Percentiles rank a stretch among this genome's conserved stretches.
These are phyloP conservation scores for Atkinsonella texensis DNA, from an alignment of 2,329 filamentous ascomycete genomes.

Conservation along the genomic window DNA sequence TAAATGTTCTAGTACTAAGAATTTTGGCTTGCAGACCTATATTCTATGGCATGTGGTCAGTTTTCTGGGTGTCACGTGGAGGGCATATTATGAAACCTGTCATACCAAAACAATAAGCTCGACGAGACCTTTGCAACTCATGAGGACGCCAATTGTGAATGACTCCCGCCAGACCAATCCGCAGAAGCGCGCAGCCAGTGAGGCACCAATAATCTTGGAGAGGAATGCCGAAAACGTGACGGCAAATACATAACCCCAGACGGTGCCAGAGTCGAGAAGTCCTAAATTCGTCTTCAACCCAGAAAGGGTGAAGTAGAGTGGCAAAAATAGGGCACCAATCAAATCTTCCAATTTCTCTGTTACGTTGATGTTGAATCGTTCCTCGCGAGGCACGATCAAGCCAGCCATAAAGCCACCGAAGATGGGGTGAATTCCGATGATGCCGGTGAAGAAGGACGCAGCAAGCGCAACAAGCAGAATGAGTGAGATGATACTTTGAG, in stretches of 20 bases:
- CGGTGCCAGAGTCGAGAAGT: constrained; percentile 65
- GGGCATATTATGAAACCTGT: background rate
- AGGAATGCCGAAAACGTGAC: constrained; percentile 72
- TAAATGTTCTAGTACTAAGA: constrained; percentile 70
- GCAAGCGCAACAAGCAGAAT: constrained; percentile 68
- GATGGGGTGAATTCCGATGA: constrained; percentile 88
- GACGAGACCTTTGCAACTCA: constrained; percentile 95
- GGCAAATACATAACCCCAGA: constrained; percentile 83
- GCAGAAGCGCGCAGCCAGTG: constrained; percentile 61
- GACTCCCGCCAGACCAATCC: constrained; percentile 85
- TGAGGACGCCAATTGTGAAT: constrained; percentile 74
- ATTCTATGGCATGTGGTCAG: constrained; percentile 28
- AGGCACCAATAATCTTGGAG: constrained; percentile 75
- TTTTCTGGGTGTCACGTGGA: background rate
- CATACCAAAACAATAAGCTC: constrained; percentile 86
- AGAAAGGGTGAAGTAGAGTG: constrained; percentile 87
- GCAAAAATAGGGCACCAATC: constrained; percentile 70
- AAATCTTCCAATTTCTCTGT: constrained; percentile 94
- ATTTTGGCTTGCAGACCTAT: constrained; percentile 76
- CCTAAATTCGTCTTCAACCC: constrained; percentile 82
- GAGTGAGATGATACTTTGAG: constrained; percentile 70
- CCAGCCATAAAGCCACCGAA: constrained; percentile 89
- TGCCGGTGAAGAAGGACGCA: constrained; percentile 75
- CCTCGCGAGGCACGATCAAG: constrained; percentile 79
- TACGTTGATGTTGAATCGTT: constrained; percentile 79